phyloP scores from a whole-genome alignment of 805 yeast genomes.

The Wickerhamomyces bisporus region DNA sequence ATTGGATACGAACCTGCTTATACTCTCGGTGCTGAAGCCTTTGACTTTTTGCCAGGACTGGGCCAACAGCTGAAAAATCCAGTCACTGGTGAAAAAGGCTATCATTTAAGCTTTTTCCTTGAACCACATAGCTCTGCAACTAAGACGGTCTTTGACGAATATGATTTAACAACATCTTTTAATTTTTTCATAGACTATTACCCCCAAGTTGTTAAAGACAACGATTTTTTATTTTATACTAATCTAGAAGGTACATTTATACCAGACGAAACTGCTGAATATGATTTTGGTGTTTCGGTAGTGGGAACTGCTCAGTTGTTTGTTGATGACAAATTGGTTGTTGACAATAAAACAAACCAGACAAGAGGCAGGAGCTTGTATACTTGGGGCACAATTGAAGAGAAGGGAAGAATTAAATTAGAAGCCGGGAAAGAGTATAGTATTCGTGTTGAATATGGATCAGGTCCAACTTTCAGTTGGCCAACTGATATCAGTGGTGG shows the following conservation, averaged over 20 bases:
- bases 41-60: conserved; percentile 24
- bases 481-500: conserved; percentile 19
- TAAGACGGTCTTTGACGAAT: no score
- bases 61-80: conserved; percentile 8
- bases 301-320: conserved; percentile 48
- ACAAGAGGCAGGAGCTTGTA: conserved; percentile 40
- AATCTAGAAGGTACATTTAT: conserved; percentile 36
- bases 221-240: conserved; percentile 32
- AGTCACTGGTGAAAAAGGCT: no score
- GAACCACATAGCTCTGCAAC: no score
- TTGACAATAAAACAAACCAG: conserved; percentile 47
- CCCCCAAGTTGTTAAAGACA: conserved; percentile 14
- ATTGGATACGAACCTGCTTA: conserved; percentile 18
- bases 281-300: conserved; percentile 42
- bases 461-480: conserved; percentile 29
- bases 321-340: conserved; percentile 41
- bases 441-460: conserved; percentile 40
- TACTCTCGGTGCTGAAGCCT: conserved; percentile 27
- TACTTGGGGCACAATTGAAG: conserved; percentile 47
- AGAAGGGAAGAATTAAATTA: conserved; percentile 27
- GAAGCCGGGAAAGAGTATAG: conserved; percentile 37
- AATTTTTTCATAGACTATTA: conserved; percentile 6
- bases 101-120: no score
- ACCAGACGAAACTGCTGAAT: conserved; percentile 39
- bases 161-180: no score